phyloP scores from a whole-genome alignment of 768 basidiomycete species.

The Podaxis pistillaris region DNA sequence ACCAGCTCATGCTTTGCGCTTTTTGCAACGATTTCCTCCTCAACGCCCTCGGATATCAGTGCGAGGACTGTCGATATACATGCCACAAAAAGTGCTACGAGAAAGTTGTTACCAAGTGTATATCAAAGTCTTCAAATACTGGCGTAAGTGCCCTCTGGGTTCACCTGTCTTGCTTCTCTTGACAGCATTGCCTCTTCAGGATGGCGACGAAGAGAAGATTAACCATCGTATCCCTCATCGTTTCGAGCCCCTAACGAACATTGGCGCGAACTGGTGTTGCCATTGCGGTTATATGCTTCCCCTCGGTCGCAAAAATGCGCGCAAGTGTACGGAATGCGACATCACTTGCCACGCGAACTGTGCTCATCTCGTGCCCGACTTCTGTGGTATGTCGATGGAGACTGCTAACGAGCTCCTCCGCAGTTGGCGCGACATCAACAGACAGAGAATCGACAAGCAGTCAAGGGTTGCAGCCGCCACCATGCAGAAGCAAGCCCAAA shows the following conservation, averaged over 20 bases:
- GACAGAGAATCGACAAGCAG: conserved; percentile 32
- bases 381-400: conserved; percentile 99
- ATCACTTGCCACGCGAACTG: conserved; percentile 98
- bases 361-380: conserved; percentile 97
- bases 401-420: conserved; percentile 91
- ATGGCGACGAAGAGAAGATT: conserved; percentile 97
- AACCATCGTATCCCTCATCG: conserved; percentile 99
- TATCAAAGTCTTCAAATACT: conserved; percentile 85
- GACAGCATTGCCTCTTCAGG: conserved; percentile 42
- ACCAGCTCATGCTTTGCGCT: conserved; percentile 97
- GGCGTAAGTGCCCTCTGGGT: conserved; percentile 57
- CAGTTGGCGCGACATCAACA: conserved; percentile 91
- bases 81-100: conserved; percentile 99
- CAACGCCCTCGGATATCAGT: conserved; percentile 97
- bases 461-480: not conserved
- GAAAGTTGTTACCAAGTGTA: conserved; percentile 99
- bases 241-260: conserved; percentile 94
- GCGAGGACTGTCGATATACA: conserved; percentile 98
- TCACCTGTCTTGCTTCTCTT: not conserved
- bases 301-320: conserved; percentile 93
- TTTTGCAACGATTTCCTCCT: conserved; percentile 97
- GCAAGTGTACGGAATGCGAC: conserved; percentile 93
- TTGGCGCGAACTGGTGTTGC: conserved; percentile 99
- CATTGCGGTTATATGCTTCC: conserved; percentile 99
- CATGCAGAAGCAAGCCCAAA: conserved; percentile 11